Evolutionary conservation across 371 early-diverging fungal species (phyloP), one percentile per base, ranked within the genome.

Genomic region (Zychaea mexicana): DNA sequence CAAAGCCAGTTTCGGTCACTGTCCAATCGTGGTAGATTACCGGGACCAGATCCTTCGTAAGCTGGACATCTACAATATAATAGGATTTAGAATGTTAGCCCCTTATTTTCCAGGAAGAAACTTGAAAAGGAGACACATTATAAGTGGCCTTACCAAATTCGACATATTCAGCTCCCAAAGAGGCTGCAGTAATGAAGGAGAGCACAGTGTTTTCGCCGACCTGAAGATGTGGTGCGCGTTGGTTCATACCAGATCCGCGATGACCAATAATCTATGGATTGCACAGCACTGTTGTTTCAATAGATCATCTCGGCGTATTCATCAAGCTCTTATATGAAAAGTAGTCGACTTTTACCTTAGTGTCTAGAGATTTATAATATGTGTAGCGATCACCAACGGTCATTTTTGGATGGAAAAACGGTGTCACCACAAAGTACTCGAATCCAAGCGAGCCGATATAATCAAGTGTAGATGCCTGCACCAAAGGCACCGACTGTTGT

Each of bases 11-110:
- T 70, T 96, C 96, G 1, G 92, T 88, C 21, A 94, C 88, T 0
- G 86, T 88, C 90, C 92, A 96, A 78, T 99, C 97, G 67, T 99
- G 99, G 72, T 97, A 97, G 52, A 99, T 79, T 4, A 99, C 94
- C 10, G 96, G 96, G 0, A 90, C 89, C 54, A 82, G 65, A 70
- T 99, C 98, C 65, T 92, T 92, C 7, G 98, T 96, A 61, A 99
- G 72, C 80, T 99, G 99, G 21, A 97, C 96, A 77, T 98, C 95
- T 90, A 27, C n/a, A n/a, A n/a, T n/a, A n/a, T n/a, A n/a, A n/a
- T n/a, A n/a, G n/a, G n/a, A n/a, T n/a, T n/a, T n/a, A n/a, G n/a
- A n/a, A n/a, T n/a, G n/a, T n/a, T n/a, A n/a, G n/a, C n/a, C n/a
- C n/a, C n/a, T n/a, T n/a, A n/a, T n/a, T n/a, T n/a, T n/a, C n/a